Percentiles rank a stretch among this genome's conserved stretches.
Evolutionary conservation across 495 filamentous ascomycete species (phyloP).

Genomic region (Elaphomyces granulatus): DNA sequence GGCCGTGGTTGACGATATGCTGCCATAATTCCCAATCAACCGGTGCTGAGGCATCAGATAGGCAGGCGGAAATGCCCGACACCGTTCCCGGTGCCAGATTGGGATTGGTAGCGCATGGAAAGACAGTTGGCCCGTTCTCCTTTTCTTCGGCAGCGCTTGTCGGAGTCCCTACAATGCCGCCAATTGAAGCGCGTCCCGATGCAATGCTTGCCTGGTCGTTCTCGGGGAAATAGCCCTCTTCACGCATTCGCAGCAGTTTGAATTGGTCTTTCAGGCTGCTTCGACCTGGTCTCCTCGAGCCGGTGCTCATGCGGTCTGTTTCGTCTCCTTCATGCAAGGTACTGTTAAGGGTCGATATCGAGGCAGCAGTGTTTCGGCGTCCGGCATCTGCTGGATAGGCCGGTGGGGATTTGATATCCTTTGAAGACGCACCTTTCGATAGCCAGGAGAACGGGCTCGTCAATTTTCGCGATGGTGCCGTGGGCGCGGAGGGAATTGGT

Average conservation of each 20-base stretch:
- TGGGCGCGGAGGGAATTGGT: slow-evolving; percentile 27
- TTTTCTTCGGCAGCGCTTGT: slow-evolving; percentile 44
- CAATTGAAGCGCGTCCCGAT: slow-evolving; percentile 31
- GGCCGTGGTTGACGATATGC: slow-evolving; percentile 82
- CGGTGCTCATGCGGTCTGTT: slow-evolving; percentile 26
- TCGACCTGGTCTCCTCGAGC: slow-evolving; percentile 35
- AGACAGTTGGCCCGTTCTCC: slow-evolving; percentile 22
- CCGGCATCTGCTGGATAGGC: slow-evolving; percentile 27
- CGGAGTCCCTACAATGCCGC: slow-evolving; percentile 40
- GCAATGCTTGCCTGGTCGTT: slow-evolving; percentile 21
- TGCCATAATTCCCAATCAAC: slow-evolving; percentile 99
- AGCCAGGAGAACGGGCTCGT: slow-evolving; percentile 77
- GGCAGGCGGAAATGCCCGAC: slow-evolving; percentile 56
- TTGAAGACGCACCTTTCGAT: slow-evolving; percentile 53
- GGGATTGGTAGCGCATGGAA: slow-evolving; percentile 37
- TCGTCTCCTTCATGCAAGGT: slow-evolving; percentile 56
- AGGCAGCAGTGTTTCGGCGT: slow-evolving; percentile 58
- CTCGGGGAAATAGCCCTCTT: slow-evolving; percentile 49
- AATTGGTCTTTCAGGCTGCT: slow-evolving; percentile 76
- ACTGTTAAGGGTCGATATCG: slow-evolving; percentile 57
- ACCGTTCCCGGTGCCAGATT: slow-evolving; percentile 70
- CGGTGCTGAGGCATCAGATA: slow-evolving; percentile 43
- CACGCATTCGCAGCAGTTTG: slow-evolving; percentile 65
- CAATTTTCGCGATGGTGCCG: slow-evolving; percentile 44
- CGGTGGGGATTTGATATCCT: slow-evolving; percentile 43